These are phyloP conservation scores for Capsella rubella DNA, from an alignment of 441 rosid species.

Conservation along the genomic window DNA sequence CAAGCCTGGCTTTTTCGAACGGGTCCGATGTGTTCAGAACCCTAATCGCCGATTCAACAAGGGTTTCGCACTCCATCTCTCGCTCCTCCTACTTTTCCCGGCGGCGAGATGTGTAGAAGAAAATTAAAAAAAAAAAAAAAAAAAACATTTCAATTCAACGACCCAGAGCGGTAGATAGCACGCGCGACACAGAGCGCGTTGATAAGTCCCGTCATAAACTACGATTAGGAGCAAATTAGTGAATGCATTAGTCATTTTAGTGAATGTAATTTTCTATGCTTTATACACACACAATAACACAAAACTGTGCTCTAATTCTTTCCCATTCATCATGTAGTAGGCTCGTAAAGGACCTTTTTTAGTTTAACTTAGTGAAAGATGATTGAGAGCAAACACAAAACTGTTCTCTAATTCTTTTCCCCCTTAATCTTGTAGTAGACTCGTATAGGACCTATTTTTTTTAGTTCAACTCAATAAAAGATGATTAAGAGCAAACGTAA, in stretches of 20 bases:
- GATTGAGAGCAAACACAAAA: slow-evolving; percentile 26
- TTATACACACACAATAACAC: no score
- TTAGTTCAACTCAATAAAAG: background rate
- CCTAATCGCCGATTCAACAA: slow-evolving; percentile 73
- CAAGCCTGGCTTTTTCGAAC: slow-evolving; percentile 72
- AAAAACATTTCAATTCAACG: background rate
- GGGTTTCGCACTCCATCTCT: slow-evolving; percentile 56
- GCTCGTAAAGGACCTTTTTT: no score
- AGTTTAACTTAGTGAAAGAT: background rate
- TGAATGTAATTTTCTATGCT: no score
- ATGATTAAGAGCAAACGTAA: slow-evolving; percentile 18
- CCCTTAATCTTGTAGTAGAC: slow-evolving; percentile 7
- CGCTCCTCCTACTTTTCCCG: slow-evolving; percentile 28
- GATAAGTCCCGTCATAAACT: background rate
- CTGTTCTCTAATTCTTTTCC: background rate
- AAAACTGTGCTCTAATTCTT: no score
- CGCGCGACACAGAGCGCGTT: background rate
- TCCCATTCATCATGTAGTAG: no score
- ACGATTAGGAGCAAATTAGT: no score
- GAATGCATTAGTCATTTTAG: no score
- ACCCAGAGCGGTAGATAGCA: background rate
- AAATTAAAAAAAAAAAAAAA: background rate
- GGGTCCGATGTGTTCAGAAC: slow-evolving; percentile 86
- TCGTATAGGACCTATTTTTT: background rate
- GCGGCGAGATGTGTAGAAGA: background rate